Evolutionary conservation across 257 asterid genomes (phyloP).

Genomic region (Ophiorrhiza pumila): DNA sequence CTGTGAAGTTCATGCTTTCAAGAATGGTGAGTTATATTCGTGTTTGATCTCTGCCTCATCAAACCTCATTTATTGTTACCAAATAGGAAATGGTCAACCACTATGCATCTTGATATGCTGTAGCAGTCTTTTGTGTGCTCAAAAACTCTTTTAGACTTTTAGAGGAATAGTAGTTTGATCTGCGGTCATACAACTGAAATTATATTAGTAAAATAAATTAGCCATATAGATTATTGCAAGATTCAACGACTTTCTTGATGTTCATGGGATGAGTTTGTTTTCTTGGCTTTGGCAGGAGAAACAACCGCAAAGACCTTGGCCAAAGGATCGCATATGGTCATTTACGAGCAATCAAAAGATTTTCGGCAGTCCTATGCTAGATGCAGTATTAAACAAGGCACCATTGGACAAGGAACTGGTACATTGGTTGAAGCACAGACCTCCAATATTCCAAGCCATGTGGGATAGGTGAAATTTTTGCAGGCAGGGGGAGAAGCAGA

Average conservation of each 20-base stretch:
- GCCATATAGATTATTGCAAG: neutral
- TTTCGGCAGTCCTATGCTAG: constrained; percentile 87
- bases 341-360: constrained; percentile 57
- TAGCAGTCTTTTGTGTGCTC: neutral
- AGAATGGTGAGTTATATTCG: constrained; percentile 59
- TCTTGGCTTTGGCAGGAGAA: constrained; percentile 54
- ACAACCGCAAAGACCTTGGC: constrained; percentile 92
- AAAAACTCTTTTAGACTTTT: neutral
- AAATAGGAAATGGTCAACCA: neutral
- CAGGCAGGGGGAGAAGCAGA: constrained; percentile 43
- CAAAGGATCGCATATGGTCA: constrained; percentile 87
- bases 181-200: neutral
- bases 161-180: neutral
- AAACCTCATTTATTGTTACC: neutral
- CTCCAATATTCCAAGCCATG: constrained; percentile 63
- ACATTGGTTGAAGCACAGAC: constrained; percentile 89
- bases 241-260: neutral
- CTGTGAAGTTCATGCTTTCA: constrained; percentile 78
- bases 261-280: neutral
- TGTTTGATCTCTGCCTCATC: neutral
- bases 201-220: neutral
- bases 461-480: constrained; percentile 90
- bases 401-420: constrained; percentile 71
- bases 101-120: neutral
- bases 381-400: constrained; percentile 54